Percentiles rank a stretch among this genome's conserved stretches.
These are phyloP conservation scores for Gracilariopsis chorda DNA, from an alignment of 23 red algal species.

Conservation along the genomic window DNA sequence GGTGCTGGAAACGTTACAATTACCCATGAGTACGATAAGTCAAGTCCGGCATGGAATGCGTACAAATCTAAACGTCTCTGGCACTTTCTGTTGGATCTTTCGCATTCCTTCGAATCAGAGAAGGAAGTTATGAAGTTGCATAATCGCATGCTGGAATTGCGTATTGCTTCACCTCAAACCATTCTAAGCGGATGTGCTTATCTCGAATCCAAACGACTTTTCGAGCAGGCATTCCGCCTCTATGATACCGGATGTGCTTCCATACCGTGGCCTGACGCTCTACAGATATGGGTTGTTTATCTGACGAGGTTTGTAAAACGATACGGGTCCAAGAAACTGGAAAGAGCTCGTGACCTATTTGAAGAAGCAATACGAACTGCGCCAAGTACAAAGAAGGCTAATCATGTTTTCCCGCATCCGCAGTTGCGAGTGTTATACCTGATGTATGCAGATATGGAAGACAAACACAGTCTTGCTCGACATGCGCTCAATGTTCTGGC, in stretches of 20 bases:
- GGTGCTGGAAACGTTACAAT: constrained; percentile 55
- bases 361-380: constrained; percentile 58
- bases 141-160: constrained; percentile 67
- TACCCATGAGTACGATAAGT: constrained; percentile 38
- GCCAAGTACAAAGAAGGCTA: constrained; percentile 10
- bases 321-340: constrained; percentile 46
- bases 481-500: constrained; percentile 47
- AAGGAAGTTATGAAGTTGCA: constrained; percentile 46
- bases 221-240: constrained; percentile 70
- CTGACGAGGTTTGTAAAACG: constrained; percentile 61
- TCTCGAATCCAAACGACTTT: constrained; percentile 60
- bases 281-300: constrained; percentile 70
- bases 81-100: constrained; percentile 63
- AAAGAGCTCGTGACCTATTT: constrained; percentile 76
- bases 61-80: constrained; percentile 71
- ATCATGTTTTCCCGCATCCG: constrained; percentile 24
- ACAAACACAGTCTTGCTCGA: constrained; percentile 23
- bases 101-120: constrained; percentile 41
- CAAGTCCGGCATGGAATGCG: constrained; percentile 39
- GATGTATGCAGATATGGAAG: constrained; percentile 73
- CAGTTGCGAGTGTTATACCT: constrained; percentile 43
- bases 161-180: constrained; percentile 50
- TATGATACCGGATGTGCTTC: constrained; percentile 57
- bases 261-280: constrained; percentile 65
- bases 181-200: constrained; percentile 63